These are phyloP conservation scores for Heterobasidion irregulare DNA, from an alignment of 1,284 basidiomycete genomes.

Conservation along the genomic window DNA sequence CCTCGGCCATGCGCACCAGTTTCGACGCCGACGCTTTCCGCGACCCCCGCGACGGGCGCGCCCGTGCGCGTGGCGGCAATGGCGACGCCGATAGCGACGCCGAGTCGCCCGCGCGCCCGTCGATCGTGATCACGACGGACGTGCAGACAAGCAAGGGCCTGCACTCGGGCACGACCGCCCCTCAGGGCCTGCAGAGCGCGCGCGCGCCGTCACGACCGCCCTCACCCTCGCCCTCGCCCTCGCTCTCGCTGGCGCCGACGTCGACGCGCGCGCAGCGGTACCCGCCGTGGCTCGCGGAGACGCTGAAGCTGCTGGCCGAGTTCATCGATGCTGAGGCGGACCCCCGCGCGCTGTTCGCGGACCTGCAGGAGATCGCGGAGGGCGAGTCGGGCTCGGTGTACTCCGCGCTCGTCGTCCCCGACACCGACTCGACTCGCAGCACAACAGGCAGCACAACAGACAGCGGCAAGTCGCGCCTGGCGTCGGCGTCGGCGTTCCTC, in stretches of 20 bases:
- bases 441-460: too few species aligned
- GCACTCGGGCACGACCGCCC: background rate
- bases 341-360: slow-evolving; percentile 51
- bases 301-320: slow-evolving; percentile 52
- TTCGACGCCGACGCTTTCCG: background rate
- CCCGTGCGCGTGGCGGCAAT: background rate
- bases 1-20: slow-evolving; percentile 9
- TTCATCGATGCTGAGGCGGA: slow-evolving; percentile 56
- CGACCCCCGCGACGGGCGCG: slow-evolving; percentile 24
- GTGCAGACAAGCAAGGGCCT: background rate
- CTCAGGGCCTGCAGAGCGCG: background rate
- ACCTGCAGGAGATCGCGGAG: slow-evolving; percentile 69
- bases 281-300: slow-evolving; percentile 44
- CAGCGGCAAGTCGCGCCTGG: slow-evolving; percentile 3
- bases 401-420: slow-evolving; percentile 39
- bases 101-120: background rate
- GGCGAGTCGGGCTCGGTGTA: slow-evolving; percentile 73
- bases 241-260: slow-evolving; percentile 10
- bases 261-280: slow-evolving; percentile 31
- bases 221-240: slow-evolving; percentile 10
- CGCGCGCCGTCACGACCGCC: background rate
- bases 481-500: slow-evolving; percentile 15
- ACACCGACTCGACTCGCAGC: slow-evolving; percentile 15
- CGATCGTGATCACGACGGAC: slow-evolving; percentile 8
- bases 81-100: background rate